A percentile compares a stretch with the other conserved stretches of the same genome.
These are phyloP conservation scores for Hygrophorus pudorinus DNA, from an alignment of 768 basidiomycete species.

Conservation along the genomic window DNA sequence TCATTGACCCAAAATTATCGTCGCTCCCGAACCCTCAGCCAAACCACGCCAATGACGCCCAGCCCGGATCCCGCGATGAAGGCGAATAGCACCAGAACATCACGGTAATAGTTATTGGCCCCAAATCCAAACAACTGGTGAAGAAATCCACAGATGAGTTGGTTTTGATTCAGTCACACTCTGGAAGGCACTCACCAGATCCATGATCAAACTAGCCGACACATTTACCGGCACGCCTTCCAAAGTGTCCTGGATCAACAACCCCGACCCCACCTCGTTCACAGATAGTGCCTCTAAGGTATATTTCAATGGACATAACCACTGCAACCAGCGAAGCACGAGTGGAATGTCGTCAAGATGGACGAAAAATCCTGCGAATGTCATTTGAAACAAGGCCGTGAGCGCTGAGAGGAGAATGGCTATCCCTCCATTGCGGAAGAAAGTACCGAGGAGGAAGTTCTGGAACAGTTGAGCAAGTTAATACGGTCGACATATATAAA, in stretches of 20 bases:
- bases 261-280: slow-evolving; percentile 85
- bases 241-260: slow-evolving; percentile 72
- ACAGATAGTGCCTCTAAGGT: slow-evolving; percentile 78
- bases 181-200: slow-evolving; percentile 43
- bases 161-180: not conserved
- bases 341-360: slow-evolving; percentile 79
- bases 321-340: slow-evolving; percentile 89
- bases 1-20: too few species aligned
- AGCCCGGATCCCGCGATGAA: slow-evolving; percentile 76
- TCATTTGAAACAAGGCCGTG: slow-evolving; percentile 72
- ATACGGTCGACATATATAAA: not conserved
- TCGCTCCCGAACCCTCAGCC: slow-evolving; percentile 67
- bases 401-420: slow-evolving; percentile 84
- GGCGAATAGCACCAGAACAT: slow-evolving; percentile 79
- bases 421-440: slow-evolving; percentile 81
- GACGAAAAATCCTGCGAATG: slow-evolving; percentile 88
- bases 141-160: too few species aligned
- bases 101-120: slow-evolving; percentile 73
- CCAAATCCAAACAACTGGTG: slow-evolving; percentile 79
- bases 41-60: slow-evolving; percentile 66
- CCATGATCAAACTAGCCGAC: slow-evolving; percentile 80
- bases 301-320: slow-evolving; percentile 80
- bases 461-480: slow-evolving; percentile 16
- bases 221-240: slow-evolving; percentile 76
- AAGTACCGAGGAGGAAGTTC: slow-evolving; percentile 85